These are phyloP conservation scores for Globisporangium cylindrosporum DNA, from an alignment of 352 stramenopile genomes.

Conservation along the genomic window DNA sequence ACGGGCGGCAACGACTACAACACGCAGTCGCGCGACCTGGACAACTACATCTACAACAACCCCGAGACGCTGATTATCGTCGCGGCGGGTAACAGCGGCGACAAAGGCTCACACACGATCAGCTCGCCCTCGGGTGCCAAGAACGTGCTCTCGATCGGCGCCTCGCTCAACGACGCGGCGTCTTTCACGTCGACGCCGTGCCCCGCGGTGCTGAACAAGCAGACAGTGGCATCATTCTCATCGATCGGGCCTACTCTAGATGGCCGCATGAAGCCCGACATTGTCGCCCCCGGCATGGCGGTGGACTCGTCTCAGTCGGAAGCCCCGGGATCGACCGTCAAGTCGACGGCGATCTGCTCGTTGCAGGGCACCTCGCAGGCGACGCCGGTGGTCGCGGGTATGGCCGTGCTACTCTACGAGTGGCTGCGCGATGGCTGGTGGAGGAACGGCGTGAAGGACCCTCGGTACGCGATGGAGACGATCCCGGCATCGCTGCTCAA, in stretches of 20 bases:
- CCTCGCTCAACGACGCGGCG: conserved; percentile 62
- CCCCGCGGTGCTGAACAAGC: conserved; percentile 59
- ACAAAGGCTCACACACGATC: conserved; percentile 68
- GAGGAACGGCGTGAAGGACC: conserved; percentile 59
- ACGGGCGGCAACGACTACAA: conserved; percentile 78
- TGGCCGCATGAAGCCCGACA: conserved; percentile 84
- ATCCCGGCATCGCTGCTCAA: conserved; percentile 74
- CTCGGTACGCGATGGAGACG: conserved; percentile 43
- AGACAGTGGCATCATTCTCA: conserved; percentile 81
- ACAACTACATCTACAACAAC: conserved; percentile 84
- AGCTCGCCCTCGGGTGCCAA: conserved; percentile 81
- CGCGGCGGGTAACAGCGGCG: conserved; percentile 88
- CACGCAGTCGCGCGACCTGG: conserved; percentile 73
- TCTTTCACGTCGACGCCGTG: conserved; percentile 51
- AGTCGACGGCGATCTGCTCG: conserved; percentile 58
- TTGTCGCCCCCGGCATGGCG: conserved; percentile 83
- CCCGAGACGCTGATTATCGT: conserved; percentile 84
- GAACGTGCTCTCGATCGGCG: conserved; percentile 83
- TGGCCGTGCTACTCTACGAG: conserved; percentile 74
- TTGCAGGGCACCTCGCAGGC: conserved; percentile 79
- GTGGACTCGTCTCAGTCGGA: conserved; percentile 72
- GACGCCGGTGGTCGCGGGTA: conserved; percentile 66
- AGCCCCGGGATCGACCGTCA: conserved; percentile 45
- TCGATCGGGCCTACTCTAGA: conserved; percentile 80
- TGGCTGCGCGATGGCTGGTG: conserved; percentile 83